Percentiles rank a stretch among this genome's conserved stretches.
Evolutionary conservation across 805 yeast genomes (phyloP).

Genomic region (Yarrowia sp.): DNA sequence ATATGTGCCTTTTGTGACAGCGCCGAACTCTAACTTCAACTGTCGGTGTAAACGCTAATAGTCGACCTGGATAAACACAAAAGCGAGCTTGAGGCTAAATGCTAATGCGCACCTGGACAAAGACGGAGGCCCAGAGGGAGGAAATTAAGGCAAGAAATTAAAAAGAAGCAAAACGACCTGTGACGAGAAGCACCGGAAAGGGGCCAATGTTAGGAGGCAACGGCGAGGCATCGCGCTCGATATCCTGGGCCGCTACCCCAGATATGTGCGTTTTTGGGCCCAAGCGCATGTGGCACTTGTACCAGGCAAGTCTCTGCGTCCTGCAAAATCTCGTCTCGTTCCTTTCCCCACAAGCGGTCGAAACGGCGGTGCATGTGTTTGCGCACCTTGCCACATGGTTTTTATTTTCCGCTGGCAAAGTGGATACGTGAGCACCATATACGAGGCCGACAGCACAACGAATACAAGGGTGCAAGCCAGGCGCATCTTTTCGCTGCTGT

Average conservation of each 20-base stretch:
- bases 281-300: background rate
- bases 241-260: too few relatives aligned
- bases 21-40: slow-evolving; percentile 15
- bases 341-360: slow-evolving; percentile 17
- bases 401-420: background rate
- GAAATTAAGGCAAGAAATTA: background rate
- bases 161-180: too few relatives aligned
- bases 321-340: background rate
- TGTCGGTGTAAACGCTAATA: background rate
- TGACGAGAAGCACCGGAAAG: too few relatives aligned
- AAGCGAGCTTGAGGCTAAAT: too few relatives aligned
- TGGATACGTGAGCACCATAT: too few relatives aligned
- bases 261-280: too few relatives aligned
- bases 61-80: slow-evolving; percentile 7
- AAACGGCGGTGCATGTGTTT: slow-evolving; percentile 25
- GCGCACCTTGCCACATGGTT: slow-evolving; percentile 1
- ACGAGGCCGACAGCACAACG: too few relatives aligned
- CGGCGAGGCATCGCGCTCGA: too few relatives aligned
- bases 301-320: background rate
- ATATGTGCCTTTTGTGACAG: slow-evolving; percentile 26
- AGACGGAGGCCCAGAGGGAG: background rate
- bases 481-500: too few relatives aligned
- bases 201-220: too few relatives aligned
- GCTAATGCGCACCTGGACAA: too few relatives aligned
- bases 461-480: too few relatives aligned